Conservation (phyloP, 176 grass and related monocot species). For the Eleusine indica region DNA sequence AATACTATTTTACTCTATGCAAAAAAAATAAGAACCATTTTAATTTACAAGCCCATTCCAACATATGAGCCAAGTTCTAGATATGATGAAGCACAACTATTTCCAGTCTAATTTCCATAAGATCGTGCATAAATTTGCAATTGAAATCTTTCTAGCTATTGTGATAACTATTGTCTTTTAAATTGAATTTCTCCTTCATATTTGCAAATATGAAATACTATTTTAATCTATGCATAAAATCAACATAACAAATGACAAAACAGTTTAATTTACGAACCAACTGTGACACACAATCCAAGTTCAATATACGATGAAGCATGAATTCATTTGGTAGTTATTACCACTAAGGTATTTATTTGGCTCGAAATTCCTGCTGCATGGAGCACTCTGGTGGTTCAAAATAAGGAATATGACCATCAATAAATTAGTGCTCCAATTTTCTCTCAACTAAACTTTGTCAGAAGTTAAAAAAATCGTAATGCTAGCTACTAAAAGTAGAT, state of each 20-base stretch:
- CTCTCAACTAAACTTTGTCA: not conserved
- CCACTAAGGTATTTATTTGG: conserved; percentile 28
- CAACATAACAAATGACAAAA: not conserved
- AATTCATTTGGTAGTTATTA: not conserved
- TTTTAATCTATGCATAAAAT: not conserved
- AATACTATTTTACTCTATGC: not conserved
- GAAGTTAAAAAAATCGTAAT: not conserved
- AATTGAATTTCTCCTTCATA: conserved; percentile 13
- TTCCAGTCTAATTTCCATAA: not conserved
- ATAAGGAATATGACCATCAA: conserved; percentile 1
- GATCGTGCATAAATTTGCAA: conserved; percentile 3
- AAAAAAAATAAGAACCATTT: not conserved
- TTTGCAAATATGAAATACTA: not conserved
- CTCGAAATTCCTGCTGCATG: not conserved
- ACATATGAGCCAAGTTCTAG: not conserved
- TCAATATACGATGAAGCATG: not conserved
- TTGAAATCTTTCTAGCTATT: not conserved
- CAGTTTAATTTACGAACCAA: not conserved
- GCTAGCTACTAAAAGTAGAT: conserved; percentile 36
- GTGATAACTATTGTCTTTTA: not conserved
- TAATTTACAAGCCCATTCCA: not conserved
- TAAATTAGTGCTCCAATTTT: not conserved
- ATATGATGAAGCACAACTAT: not conserved
- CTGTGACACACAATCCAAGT: not conserved
- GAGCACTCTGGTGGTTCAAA: not conserved